Evolutionary conservation across 2,329 filamentous ascomycete genomes (phyloP), one percentile per base, ranked within the genome.

Genomic region (Alternaria sp.): DNA sequence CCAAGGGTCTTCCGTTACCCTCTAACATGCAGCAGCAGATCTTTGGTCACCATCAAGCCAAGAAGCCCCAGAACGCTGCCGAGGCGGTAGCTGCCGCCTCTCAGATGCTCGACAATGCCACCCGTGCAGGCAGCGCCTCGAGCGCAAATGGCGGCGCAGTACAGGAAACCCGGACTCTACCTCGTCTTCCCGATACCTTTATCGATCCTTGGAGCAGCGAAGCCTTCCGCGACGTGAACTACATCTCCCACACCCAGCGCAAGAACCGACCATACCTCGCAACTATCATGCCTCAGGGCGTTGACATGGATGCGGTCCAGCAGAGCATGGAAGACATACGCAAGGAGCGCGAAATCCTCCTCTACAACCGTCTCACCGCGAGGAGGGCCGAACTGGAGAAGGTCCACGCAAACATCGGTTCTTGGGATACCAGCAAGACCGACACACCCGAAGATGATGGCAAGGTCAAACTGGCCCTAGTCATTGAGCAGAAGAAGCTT

Each of bases 401-500:
- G 28, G 83, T 97, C 17, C 92, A 93, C 15, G 93, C 92, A 32
- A 97, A 97, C 74, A 85, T 97, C 53, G 92, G 90, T 28, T 91
- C 93, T 53, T 96, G 93, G 91, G 93, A 98, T 74, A 89, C 90
- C 0, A 86, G 84, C 76, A 87, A 87, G 71, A 89, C 89, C 9
- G 90, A 92, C 62, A 87, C 91, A 68, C 76, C 85, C 2, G 88
- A 90, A 23, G 87, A 90, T 21, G 93, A 97, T 70, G 93, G 96
- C 70, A 79, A 78, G 59, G 82, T 97, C 53, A 98, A 97, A 83
- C 83, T 93, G 56, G 94, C 95, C 79, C 92, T 94, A 23, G 86
- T 97, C 69, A 97, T 99, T 62, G 96, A 99, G 83, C 93, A 96
- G 84, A 98, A 97, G 85, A 92, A 92, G 77, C 85, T 98, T 36